phyloP scores from a whole-genome alignment of 2,329 filamentous ascomycete species.

The Botrytis fabae region DNA sequence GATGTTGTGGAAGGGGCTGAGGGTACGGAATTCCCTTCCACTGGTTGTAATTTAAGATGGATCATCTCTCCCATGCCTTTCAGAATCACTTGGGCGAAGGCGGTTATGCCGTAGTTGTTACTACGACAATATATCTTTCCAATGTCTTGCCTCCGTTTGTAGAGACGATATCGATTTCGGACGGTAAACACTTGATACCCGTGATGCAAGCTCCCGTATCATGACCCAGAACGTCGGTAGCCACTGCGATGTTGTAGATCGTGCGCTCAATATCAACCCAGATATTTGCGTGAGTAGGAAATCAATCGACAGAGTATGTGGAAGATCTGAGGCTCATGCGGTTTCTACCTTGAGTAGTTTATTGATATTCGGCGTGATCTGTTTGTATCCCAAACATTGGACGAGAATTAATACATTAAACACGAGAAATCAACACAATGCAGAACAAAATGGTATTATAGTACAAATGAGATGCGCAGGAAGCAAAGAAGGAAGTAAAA shows the following conservation, averaged over 20 bases:
- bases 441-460: background rate
- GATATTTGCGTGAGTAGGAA: background rate
- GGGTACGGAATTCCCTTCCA: background rate
- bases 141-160: slow-evolving; percentile 7
- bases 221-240: slow-evolving; percentile 9
- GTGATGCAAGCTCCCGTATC: slow-evolving; percentile 22
- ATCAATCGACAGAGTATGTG: background rate
- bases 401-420: background rate
- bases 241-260: slow-evolving; percentile 3
- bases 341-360: background rate
- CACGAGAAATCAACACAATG: background rate
- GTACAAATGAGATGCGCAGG: background rate
- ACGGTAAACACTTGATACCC: slow-evolving; percentile 14
- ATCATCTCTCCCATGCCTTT: slow-evolving; percentile 21
- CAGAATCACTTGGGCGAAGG: background rate
- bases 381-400: background rate
- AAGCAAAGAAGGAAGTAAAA: background rate
- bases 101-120: background rate
- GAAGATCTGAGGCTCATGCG: background rate
- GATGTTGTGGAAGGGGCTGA: slow-evolving; percentile 14
- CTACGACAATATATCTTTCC: slow-evolving; percentile 6
- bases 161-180: slow-evolving; percentile 16
- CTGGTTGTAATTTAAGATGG: slow-evolving; percentile 22
- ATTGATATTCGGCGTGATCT: background rate
- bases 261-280: background rate